Conservation (phyloP, 208 protist genomes). For the Acanthamoeba culbertsoni region DNA sequence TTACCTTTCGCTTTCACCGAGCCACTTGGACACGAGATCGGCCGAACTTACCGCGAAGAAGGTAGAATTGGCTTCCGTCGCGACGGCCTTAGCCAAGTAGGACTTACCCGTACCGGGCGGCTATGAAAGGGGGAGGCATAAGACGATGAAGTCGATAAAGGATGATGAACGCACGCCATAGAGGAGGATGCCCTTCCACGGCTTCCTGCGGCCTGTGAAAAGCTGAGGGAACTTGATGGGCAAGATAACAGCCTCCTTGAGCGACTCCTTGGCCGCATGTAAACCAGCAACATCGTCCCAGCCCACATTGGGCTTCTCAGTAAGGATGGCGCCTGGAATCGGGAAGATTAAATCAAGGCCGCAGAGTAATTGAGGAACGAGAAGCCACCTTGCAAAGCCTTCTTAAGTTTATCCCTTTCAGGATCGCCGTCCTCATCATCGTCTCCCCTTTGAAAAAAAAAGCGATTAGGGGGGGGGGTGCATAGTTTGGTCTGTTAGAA, state of each 20-base stretch:
- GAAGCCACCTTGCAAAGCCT: constrained; percentile 78
- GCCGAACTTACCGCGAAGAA: constrained; percentile 97
- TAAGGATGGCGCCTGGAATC: constrained; percentile 84
- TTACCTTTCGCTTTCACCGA: constrained; percentile 95
- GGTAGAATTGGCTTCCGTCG: constrained; percentile 92
- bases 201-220: constrained; percentile 91
- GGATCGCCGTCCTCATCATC: constrained; percentile 86
- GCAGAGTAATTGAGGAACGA: background rate
- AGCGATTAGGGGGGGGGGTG: background rate
- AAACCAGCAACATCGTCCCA: constrained; percentile 96
- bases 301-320: constrained; percentile 93
- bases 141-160: background rate
- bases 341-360: background rate
- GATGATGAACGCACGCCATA: constrained; percentile 86
- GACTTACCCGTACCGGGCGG: constrained; percentile 94
- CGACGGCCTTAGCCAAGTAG: constrained; percentile 91
- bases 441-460: constrained; percentile 53
- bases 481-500: background rate
- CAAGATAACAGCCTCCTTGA: constrained; percentile 96
- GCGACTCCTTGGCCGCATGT: constrained; percentile 91
- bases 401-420: constrained; percentile 90
- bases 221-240: constrained; percentile 95
- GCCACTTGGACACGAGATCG: constrained; percentile 97
- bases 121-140: constrained; percentile 59
- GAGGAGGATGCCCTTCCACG: constrained; percentile 92